Base-by-base conservation (phyloP, 2,329 filamentous ascomycete species). In the Onygenales sp. region DNA sequence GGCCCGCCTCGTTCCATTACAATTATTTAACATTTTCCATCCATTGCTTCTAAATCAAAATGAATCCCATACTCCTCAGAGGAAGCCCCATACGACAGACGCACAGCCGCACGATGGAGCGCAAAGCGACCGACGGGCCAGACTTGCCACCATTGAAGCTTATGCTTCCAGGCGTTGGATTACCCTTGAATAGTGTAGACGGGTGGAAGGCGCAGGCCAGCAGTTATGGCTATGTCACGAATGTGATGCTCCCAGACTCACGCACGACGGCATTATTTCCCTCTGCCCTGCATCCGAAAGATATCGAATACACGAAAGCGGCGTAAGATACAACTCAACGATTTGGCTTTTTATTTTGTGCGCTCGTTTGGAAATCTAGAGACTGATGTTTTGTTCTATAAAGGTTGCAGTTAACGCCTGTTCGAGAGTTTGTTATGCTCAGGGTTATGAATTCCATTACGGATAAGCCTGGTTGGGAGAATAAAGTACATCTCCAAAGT, bases 391-490 rank as follows among this genome's bases (percentile, higher is more conserved):
- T 8, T 10, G 17, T 38, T 45, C 2, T 32, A 32, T 17, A 39
- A 38, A 1, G 64, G 66, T 2, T 49, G 57, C 31, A 72, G 7
- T 8, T 50, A 9, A 53, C 42, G 10, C 50, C 67, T 1, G 60
- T 64, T 51, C 63, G 68, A 11, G 72, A 75, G 57, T 52, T 69
- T 8, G 54, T 63, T 7, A 75, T 75, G 70, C 64, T 76, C 58
- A 59, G 59, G 17, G 55, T 72, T 17, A 72, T 76, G 66, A 66
- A 73, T 38, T 52, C 57, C 2, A 66, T 76, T 27, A 73, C 71
- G 0, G 72, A 76, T 42, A 75, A 75, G 52, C 61, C 61, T 0
- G 59, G 69, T 1, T 76, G 74, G 74, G 57, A 72, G 0, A 54
- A 56, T 17, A 75, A 76, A 55, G 65, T 75, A 41, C 27, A 27